A percentile compares a stretch with the other conserved stretches of the same genome.
Evolutionary conservation across 768 basidiomycete species (phyloP).

Genomic region (Xanthoconium stramineum): DNA sequence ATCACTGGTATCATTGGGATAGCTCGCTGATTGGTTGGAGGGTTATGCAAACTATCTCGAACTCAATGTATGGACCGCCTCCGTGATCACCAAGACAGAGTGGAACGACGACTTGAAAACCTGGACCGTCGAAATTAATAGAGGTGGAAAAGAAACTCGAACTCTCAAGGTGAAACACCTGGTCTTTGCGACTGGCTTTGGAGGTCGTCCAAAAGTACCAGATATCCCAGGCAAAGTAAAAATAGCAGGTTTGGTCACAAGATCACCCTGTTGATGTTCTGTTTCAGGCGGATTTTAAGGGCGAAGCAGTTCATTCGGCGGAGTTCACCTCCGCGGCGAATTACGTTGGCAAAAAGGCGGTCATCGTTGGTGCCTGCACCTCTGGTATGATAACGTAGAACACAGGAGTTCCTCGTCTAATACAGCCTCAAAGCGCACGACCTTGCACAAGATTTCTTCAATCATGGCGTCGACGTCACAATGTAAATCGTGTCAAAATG

Average conservation of each 20-base stretch:
- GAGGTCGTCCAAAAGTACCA: slow-evolving; percentile 44
- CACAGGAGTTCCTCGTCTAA: slow-evolving; percentile 2
- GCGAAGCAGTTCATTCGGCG: slow-evolving; percentile 51
- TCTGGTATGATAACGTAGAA: slow-evolving; percentile 38
- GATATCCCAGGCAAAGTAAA: slow-evolving; percentile 41
- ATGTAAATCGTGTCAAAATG: slow-evolving; percentile 12
- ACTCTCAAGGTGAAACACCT: slow-evolving; percentile 46
- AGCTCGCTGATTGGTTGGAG: slow-evolving; percentile 70
- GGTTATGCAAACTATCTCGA: slow-evolving; percentile 57
- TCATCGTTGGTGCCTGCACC: slow-evolving; percentile 68
- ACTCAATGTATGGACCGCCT: slow-evolving; percentile 60
- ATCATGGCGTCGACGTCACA: slow-evolving; percentile 30
- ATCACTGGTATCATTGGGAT: not conserved
- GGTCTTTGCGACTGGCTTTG: slow-evolving; percentile 55
- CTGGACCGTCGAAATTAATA: slow-evolving; percentile 45
- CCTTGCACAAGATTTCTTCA: slow-evolving; percentile 35
- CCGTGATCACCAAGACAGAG: slow-evolving; percentile 37
- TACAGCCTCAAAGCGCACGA: slow-evolving; percentile 30
- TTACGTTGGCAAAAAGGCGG: slow-evolving; percentile 58
- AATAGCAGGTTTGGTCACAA: not conserved
- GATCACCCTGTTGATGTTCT: not conserved
- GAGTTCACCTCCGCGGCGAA: slow-evolving; percentile 46
- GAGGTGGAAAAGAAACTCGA: slow-evolving; percentile 31
- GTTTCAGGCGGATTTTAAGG: slow-evolving; percentile 48
- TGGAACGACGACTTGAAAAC: slow-evolving; percentile 37